Percentiles rank a stretch among this genome's conserved stretches.
Evolutionary conservation across 148 eudicot genomes (phyloP).

Genomic region (Fagopyrum esculentum): DNA sequence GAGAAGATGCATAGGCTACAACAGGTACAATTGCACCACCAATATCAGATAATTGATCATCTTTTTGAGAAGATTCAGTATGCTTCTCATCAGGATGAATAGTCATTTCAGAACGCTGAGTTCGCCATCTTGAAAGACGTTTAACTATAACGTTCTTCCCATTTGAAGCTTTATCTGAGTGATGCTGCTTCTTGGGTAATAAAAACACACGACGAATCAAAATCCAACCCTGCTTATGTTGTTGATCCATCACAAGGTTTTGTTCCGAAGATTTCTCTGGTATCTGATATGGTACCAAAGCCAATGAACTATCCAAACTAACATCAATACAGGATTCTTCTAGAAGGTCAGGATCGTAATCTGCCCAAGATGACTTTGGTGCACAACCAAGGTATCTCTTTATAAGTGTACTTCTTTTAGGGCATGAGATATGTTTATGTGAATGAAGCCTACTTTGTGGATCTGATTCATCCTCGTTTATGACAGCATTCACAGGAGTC

Average conservation of each 20-base stretch:
- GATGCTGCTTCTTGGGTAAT: slow-evolving; percentile 19
- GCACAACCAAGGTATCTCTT: slow-evolving; percentile 34
- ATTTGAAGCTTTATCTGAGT: slow-evolving; percentile 18
- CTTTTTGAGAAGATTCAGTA: slow-evolving; percentile 20
- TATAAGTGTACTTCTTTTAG: slow-evolving; percentile 33
- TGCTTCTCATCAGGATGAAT: slow-evolving; percentile 31
- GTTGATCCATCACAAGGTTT: slow-evolving; percentile 23
- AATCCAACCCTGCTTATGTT: slow-evolving; percentile 50
- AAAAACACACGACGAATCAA: slow-evolving; percentile 37
- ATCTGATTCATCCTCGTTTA: neutral
- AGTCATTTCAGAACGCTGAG: slow-evolving; percentile 23
- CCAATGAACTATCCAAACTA: slow-evolving; percentile 39
- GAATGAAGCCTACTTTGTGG: neutral
- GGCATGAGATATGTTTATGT: neutral
- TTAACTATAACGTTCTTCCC: slow-evolving; percentile 22
- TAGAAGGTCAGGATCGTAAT: slow-evolving; percentile 22
- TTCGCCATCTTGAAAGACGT: slow-evolving; percentile 20
- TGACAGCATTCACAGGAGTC: neutral
- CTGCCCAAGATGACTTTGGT: slow-evolving; percentile 28
- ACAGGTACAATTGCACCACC: slow-evolving; percentile 29
- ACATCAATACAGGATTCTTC: slow-evolving; percentile 21
- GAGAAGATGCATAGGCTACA: slow-evolving; percentile 21
- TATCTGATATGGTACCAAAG: slow-evolving; percentile 52
- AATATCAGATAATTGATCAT: slow-evolving; percentile 20
- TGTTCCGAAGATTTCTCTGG: slow-evolving; percentile 30